Evolutionary conservation across 768 basidiomycete genomes (phyloP).

Genomic region (Calocybe indica): DNA sequence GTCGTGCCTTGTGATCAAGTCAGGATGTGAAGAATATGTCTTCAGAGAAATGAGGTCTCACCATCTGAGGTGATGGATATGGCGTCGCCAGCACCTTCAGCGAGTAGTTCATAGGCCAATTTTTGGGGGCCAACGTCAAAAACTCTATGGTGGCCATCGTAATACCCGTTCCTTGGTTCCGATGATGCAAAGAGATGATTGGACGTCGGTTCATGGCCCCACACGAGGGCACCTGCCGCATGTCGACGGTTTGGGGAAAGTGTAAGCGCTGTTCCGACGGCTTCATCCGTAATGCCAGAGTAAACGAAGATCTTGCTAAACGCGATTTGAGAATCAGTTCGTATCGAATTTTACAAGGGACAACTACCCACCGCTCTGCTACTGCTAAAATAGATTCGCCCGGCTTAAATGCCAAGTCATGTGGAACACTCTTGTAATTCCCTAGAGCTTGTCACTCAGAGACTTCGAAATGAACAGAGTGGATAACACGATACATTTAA

Average conservation of each 20-base stretch:
- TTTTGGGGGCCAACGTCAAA: constrained; percentile 33
- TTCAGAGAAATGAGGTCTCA: constrained; percentile 12
- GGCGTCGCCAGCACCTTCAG: constrained; percentile 48
- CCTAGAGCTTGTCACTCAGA: constrained; percentile 9
- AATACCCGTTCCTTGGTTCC: constrained; percentile 31
- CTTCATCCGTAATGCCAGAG: constrained; percentile 7
- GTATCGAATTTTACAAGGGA: not conserved
- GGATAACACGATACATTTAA: not conserved
- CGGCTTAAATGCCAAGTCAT: constrained; percentile 42
- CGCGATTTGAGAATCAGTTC: constrained; percentile 9
- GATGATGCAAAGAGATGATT: constrained; percentile 50
- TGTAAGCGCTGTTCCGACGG: constrained; percentile 6
- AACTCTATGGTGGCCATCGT: constrained; percentile 41
- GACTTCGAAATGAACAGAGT: not conserved
- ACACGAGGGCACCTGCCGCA: constrained; percentile 31
- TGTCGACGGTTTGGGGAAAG: constrained; percentile 5
- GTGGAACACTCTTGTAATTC: constrained; percentile 22
- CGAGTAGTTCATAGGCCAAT: constrained; percentile 30
- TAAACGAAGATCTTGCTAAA: constrained; percentile 18
- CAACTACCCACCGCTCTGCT: constrained; percentile 28
- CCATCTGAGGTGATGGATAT: constrained; percentile 42
- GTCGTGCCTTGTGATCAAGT: constrained; percentile 16
- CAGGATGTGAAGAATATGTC: not conserved
- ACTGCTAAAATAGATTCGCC: constrained; percentile 33
- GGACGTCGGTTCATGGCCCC: constrained; percentile 40